These are phyloP conservation scores for Cornus controversa DNA, from an alignment of 148 eudicot species.

Conservation along the genomic window DNA sequence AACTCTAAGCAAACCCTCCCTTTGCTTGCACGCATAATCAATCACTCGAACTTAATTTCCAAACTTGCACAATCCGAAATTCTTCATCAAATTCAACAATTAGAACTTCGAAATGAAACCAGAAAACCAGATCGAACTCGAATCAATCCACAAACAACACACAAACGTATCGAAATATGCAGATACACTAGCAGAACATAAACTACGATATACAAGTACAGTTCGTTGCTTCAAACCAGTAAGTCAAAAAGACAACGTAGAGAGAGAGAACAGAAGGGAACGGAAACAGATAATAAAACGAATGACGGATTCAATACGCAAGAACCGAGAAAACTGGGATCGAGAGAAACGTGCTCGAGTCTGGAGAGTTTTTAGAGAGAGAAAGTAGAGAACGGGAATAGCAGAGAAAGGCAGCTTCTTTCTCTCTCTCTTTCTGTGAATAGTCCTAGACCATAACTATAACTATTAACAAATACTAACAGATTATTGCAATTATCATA, in stretches of 20 bases:
- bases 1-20: background rate
- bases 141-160: background rate
- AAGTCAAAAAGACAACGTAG: no score
- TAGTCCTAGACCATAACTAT: background rate
- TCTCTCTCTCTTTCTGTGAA: background rate
- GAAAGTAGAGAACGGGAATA: background rate
- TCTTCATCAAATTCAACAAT: background rate
- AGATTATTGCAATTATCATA: background rate
- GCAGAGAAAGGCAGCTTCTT: background rate
- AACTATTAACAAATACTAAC: background rate
- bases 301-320: no score
- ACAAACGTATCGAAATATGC: background rate
- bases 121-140: background rate
- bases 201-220: background rate
- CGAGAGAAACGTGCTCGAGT: background rate
- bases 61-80: background rate
- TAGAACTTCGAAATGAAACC: background rate
- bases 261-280: constrained; percentile 1
- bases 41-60: background rate
- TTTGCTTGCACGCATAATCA: background rate
- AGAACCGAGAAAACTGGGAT: no score
- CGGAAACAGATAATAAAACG: no score
- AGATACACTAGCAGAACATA: background rate
- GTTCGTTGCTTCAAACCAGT: no score
- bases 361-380: background rate